Percentiles rank a stretch among this genome's conserved stretches.
These are phyloP conservation scores for Parmelia sp. DNA, from an alignment of 495 filamentous ascomycete genomes.

Conservation along the genomic window DNA sequence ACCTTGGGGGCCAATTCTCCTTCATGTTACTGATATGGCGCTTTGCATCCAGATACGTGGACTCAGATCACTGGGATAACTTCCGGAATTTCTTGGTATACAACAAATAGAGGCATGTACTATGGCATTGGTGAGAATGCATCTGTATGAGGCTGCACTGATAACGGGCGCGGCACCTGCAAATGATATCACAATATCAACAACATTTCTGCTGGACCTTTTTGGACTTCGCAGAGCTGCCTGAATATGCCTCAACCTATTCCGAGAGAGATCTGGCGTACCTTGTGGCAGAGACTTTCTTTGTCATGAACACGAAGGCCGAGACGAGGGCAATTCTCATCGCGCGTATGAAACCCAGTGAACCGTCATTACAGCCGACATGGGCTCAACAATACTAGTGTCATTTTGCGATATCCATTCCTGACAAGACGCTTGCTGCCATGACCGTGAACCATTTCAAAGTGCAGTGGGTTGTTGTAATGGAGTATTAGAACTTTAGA, in stretches of 20 bases:
- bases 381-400: background rate
- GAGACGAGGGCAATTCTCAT: background rate
- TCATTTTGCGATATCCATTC: background rate
- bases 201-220: too few species aligned
- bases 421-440: background rate
- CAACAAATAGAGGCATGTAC: slow-evolving; percentile 57
- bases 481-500: background rate
- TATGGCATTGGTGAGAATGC: background rate
- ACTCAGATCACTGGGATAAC: slow-evolving; percentile 79
- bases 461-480: too few species aligned
- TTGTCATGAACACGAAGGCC: background rate
- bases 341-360: background rate
- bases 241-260: background rate
- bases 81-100: slow-evolving; percentile 72
- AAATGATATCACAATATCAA: background rate
- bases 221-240: background rate
- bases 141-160: background rate
- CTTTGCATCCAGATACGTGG: slow-evolving; percentile 45
- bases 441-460: background rate
- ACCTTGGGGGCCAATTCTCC: background rate
- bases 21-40: background rate
- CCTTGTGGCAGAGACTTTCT: background rate
- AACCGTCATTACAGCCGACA: background rate
- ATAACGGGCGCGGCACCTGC: background rate
- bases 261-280: background rate